Conservation (phyloP, 2,329 filamentous ascomycete genomes). For the Beauveria sp. region DNA sequence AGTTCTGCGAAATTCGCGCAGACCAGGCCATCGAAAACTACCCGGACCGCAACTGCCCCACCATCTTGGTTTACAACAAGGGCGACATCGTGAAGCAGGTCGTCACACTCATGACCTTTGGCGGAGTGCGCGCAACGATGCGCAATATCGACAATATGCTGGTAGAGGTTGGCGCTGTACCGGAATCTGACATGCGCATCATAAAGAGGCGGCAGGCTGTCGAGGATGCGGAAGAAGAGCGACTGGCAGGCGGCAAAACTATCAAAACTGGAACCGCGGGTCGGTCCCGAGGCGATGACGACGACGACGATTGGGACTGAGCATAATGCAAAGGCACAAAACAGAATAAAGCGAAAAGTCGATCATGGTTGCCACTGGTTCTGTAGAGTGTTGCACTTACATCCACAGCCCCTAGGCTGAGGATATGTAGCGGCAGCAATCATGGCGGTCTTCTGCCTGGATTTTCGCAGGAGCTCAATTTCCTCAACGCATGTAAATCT, state of each 20-base stretch:
- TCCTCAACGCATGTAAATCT: neutral
- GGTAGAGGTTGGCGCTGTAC: conserved; percentile 73
- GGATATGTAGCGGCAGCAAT: neutral
- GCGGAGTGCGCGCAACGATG: conserved; percentile 63
- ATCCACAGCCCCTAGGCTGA: no score
- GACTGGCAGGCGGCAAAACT: conserved; percentile 36
- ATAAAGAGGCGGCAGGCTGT: conserved; percentile 52
- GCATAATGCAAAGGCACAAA: neutral
- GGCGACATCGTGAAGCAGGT: conserved; percentile 88
- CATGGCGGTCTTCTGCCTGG: neutral
- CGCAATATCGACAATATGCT: conserved; percentile 73
- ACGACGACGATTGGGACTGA: conserved; percentile 57
- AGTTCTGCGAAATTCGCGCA: conserved; percentile 93
- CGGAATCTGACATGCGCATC: conserved; percentile 70
- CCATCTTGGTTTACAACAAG: conserved; percentile 85
- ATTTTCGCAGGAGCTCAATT: neutral
- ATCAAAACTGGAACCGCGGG: conserved; percentile 44
- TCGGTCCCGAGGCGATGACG: conserved; percentile 34
- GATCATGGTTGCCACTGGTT: neutral
- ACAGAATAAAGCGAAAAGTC: neutral
- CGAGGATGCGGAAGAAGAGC: conserved; percentile 54
- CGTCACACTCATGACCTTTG: conserved; percentile 76
- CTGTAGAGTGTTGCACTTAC: neutral
- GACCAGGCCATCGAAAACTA: conserved; percentile 95
- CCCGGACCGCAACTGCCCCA: conserved; percentile 89